Evolutionary conservation across 768 basidiomycete genomes (phyloP).

Genomic region (Tylopilus subfusipes): DNA sequence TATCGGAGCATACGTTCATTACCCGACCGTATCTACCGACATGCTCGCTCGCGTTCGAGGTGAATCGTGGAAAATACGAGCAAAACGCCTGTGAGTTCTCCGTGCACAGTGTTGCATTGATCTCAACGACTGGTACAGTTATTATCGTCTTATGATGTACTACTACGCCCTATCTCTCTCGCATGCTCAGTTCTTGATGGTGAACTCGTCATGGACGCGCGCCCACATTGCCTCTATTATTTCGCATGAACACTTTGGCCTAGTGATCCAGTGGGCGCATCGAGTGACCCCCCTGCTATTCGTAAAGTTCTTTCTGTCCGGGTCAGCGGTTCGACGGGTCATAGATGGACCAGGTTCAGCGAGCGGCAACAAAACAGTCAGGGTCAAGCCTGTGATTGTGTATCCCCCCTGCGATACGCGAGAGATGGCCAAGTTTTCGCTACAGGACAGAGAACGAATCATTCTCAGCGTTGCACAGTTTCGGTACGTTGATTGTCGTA

Average conservation of each 20-base stretch:
- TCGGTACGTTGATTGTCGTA: slow-evolving; percentile 45
- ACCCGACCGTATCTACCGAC: slow-evolving; percentile 92
- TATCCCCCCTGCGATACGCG: slow-evolving; percentile 92
- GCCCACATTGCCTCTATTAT: slow-evolving; percentile 78
- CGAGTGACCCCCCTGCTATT: slow-evolving; percentile 39
- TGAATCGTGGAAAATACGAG: slow-evolving; percentile 25
- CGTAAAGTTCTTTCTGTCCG: slow-evolving; percentile 27
- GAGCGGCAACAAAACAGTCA: neutral
- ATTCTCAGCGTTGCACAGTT: slow-evolving; percentile 93
- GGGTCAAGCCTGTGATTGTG: slow-evolving; percentile 44
- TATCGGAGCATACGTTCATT: slow-evolving; percentile 91
- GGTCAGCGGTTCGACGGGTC: neutral
- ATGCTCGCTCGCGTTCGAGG: slow-evolving; percentile 78
- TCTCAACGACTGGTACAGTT: slow-evolving; percentile 42
- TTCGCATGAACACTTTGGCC: slow-evolving; percentile 44
- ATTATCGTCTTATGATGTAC: slow-evolving; percentile 86
- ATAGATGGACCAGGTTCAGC: neutral
- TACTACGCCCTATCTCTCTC: slow-evolving; percentile 76
- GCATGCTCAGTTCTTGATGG: slow-evolving; percentile 77
- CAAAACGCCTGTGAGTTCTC: slow-evolving; percentile 27
- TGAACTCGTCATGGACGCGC: slow-evolving; percentile 95
- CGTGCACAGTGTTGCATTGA: neutral
- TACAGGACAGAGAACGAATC: slow-evolving; percentile 54
- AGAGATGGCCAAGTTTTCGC: slow-evolving; percentile 56
- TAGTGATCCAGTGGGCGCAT: slow-evolving; percentile 46